Conservation (phyloP, 2,329 filamentous ascomycete genomes). For the Epichloe glyceriae region DNA sequence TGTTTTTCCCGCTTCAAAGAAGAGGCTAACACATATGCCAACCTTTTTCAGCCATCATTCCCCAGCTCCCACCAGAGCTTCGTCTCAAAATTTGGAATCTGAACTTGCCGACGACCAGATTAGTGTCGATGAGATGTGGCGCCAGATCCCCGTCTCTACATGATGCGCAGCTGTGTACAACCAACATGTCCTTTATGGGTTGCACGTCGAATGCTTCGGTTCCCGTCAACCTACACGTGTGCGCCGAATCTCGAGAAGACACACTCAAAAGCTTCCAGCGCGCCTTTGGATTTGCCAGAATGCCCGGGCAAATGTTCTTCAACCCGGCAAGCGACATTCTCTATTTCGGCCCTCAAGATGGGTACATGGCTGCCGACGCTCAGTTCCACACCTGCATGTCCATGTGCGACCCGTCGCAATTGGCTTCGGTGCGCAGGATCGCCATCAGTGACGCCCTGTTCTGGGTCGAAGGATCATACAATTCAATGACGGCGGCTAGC, state of each 20-base stretch:
- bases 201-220: conserved; percentile 29
- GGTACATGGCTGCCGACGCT: conserved; percentile 31
- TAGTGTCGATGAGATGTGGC: conserved; percentile 31
- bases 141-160: conserved; percentile 15
- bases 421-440: conserved; percentile 27
- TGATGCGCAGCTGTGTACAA: conserved; percentile 2
- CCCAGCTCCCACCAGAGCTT: conserved; percentile 30
- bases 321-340: conserved; percentile 29
- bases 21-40: neutral
- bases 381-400: conserved; percentile 32
- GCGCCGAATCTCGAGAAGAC: conserved; percentile 32
- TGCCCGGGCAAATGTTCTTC: conserved; percentile 29
- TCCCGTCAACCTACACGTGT: conserved; percentile 32
- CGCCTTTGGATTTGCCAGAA: conserved; percentile 29
- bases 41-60: conserved; percentile 26
- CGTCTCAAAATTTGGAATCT: conserved; percentile 35
- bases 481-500: conserved; percentile 25
- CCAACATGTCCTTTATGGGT: conserved; percentile 15
- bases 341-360: conserved; percentile 32
- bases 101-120: conserved; percentile 28
- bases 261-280: conserved; percentile 27
- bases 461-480: conserved; percentile 22
- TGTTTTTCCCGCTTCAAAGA: neutral
- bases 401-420: conserved; percentile 27
- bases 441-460: conserved; percentile 34